Evolutionary conservation across 306 rosid genomes (phyloP).

Genomic region (Abrus pulchellus): DNA sequence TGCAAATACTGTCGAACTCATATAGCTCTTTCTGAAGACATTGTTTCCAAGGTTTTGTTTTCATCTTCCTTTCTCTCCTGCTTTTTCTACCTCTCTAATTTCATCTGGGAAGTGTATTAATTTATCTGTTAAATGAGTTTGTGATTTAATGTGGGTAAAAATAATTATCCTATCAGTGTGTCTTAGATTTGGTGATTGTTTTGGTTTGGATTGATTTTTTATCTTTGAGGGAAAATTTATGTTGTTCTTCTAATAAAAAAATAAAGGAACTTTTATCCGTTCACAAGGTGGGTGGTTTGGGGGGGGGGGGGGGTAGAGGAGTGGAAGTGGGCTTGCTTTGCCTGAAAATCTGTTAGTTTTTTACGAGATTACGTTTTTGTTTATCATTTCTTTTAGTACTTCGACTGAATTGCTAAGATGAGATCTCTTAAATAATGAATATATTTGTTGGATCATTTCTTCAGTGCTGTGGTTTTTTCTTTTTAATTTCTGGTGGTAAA

Average conservation of each 20-base stretch:
- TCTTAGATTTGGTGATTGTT: background rate
- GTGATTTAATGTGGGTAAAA: slow-evolving; percentile 38
- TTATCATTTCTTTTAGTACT: slow-evolving; percentile 11
- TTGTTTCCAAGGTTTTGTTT: slow-evolving; percentile 76
- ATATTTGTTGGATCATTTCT: background rate
- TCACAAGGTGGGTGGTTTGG: background rate
- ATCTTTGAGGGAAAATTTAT: background rate
- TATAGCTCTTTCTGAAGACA: slow-evolving; percentile 75
- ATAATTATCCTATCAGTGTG: background rate
- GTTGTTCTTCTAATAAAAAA: background rate
- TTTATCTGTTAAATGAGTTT: slow-evolving; percentile 33
- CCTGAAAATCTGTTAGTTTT: background rate
- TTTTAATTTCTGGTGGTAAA: slow-evolving; percentile 11
- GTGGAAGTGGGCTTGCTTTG: too few species aligned
- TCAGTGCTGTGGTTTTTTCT: background rate
- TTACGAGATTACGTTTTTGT: background rate
- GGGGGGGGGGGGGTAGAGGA: too few species aligned
- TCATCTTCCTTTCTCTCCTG: slow-evolving; percentile 42
- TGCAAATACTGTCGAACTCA: slow-evolving; percentile 90
- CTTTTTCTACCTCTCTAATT: slow-evolving; percentile 20
- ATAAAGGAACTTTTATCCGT: background rate
- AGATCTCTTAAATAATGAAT: background rate
- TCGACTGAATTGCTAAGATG: background rate
- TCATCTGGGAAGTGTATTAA: slow-evolving; percentile 1
- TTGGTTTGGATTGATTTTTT: background rate